These are phyloP conservation scores for Penicillium coffeae DNA, from an alignment of 495 filamentous ascomycete species.

Conservation along the genomic window DNA sequence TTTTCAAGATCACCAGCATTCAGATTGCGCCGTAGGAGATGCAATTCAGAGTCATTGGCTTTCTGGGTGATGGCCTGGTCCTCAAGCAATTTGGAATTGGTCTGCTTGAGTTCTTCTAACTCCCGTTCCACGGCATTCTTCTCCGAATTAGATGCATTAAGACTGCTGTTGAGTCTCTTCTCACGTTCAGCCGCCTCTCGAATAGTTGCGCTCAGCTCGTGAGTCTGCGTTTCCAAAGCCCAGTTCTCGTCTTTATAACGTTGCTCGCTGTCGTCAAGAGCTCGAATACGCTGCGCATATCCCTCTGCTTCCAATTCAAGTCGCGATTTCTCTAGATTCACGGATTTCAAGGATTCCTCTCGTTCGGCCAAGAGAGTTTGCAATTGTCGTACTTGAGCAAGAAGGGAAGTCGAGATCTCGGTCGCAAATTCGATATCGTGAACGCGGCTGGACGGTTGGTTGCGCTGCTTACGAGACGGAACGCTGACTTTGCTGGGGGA, in stretches of 20 bases:
- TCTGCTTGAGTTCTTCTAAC: slow-evolving; percentile 79
- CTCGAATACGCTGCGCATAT: slow-evolving; percentile 71
- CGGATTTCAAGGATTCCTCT: slow-evolving; percentile 76
- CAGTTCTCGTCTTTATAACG: slow-evolving; percentile 97
- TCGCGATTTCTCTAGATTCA: slow-evolving; percentile 67
- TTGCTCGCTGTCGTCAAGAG: slow-evolving; percentile 87
- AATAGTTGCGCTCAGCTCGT: slow-evolving; percentile 66
- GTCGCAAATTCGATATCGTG: slow-evolving; percentile 96
- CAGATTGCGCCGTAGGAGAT: slow-evolving; percentile 69
- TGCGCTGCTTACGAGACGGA: slow-evolving; percentile 79
- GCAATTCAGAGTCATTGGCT: slow-evolving; percentile 82
- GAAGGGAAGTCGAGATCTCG: slow-evolving; percentile 86
- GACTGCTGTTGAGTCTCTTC: slow-evolving; percentile 66
- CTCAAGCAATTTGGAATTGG: slow-evolving; percentile 71
- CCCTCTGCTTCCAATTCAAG: slow-evolving; percentile 79
- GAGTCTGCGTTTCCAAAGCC: slow-evolving; percentile 85
- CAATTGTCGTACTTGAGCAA: slow-evolving; percentile 83
- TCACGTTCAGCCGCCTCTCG: slow-evolving; percentile 75
- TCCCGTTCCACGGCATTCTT: slow-evolving; percentile 75
- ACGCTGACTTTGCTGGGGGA: slow-evolving; percentile 89
- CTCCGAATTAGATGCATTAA: slow-evolving; percentile 66
- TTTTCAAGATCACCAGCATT: slow-evolving; percentile 72
- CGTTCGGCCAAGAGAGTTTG: slow-evolving; percentile 79
- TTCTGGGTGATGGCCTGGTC: slow-evolving; percentile 72
- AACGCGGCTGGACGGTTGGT: slow-evolving; percentile 78